Percentiles rank a stretch among this genome's conserved stretches.
Evolutionary conservation across 768 basidiomycete genomes (phyloP).

Genomic region (Tulasnella sp.): DNA sequence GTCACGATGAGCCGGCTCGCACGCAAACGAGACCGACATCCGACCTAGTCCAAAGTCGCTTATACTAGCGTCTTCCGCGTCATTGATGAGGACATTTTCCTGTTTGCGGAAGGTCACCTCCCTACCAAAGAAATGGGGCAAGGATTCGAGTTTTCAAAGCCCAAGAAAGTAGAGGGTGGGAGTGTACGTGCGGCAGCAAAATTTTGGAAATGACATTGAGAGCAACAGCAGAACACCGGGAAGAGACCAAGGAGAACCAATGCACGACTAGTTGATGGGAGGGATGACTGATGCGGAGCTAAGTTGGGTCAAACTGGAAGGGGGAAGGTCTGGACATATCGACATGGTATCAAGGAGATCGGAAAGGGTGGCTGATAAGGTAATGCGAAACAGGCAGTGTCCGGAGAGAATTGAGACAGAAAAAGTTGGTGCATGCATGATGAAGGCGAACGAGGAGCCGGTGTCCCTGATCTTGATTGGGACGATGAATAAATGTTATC

Average conservation of each 20-base stretch:
- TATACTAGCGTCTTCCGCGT: slow-evolving; percentile 12
- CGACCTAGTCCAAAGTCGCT: slow-evolving; percentile 13
- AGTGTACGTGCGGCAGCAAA: background rate
- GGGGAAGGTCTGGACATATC: too few relatives aligned
- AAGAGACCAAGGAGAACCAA: too few relatives aligned
- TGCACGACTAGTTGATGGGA: too few relatives aligned
- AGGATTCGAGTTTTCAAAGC: background rate
- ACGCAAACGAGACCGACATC: background rate
- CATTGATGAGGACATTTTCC: slow-evolving; percentile 27
- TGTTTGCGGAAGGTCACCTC: background rate
- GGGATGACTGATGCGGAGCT: too few relatives aligned
- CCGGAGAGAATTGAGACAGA: background rate
- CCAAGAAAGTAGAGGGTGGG: background rate
- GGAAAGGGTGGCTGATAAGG: background rate
- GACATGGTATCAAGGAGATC: background rate
- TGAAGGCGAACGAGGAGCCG: background rate
- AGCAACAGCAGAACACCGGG: too few relatives aligned
- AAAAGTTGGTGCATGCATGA: background rate
- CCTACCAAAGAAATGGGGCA: background rate
- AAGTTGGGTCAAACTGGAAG: too few relatives aligned
- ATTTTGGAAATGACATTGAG: too few relatives aligned
- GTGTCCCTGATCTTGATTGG: background rate
- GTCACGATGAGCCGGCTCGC: background rate
- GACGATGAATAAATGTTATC: background rate
- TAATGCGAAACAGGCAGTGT: background rate